phyloP scores from a whole-genome alignment of 2,329 filamentous ascomycete genomes.

The Mycosphaerelloides madeirae region DNA sequence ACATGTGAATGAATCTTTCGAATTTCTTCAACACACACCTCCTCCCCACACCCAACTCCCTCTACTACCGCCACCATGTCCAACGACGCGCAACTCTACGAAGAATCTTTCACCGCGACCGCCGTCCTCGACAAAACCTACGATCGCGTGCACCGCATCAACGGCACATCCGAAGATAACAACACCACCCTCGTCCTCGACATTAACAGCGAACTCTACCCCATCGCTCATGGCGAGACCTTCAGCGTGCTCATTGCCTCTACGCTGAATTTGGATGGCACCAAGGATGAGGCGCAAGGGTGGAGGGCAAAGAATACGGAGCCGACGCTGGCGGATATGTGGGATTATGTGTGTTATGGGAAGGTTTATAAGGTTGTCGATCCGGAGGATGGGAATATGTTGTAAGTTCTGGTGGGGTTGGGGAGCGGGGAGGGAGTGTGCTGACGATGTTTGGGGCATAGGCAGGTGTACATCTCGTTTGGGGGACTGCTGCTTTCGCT shows the following conservation, averaged over 20 bases:
- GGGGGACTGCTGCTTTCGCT: slow-evolving; percentile 86
- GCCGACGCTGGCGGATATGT: slow-evolving; percentile 66
- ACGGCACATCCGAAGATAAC: slow-evolving; percentile 68
- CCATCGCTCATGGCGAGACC: slow-evolving; percentile 66
- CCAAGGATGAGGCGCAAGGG: slow-evolving; percentile 47
- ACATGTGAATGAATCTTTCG: background rate
- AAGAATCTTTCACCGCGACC: slow-evolving; percentile 26
- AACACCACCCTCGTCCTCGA: slow-evolving; percentile 78
- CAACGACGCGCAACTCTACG: slow-evolving; percentile 23
- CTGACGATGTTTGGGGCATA: slow-evolving; percentile 40
- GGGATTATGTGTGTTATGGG: slow-evolving; percentile 82
- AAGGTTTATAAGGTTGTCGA: slow-evolving; percentile 89
- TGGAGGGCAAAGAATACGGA: slow-evolving; percentile 71
- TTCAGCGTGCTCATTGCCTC: slow-evolving; percentile 79
- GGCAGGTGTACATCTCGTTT: slow-evolving; percentile 91
- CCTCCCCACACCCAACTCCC: background rate
- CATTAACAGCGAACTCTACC: slow-evolving; percentile 90
- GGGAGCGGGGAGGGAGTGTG: slow-evolving; percentile 3
- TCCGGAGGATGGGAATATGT: slow-evolving; percentile 67
- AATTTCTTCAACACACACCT: no score
- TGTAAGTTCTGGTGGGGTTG: slow-evolving; percentile 55
- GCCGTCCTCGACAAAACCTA: slow-evolving; percentile 80
- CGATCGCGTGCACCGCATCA: slow-evolving; percentile 86
- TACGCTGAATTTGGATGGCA: slow-evolving; percentile 80
- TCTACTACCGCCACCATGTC: slow-evolving; percentile 15